Evolutionary conservation across 768 basidiomycete genomes (phyloP), one percentile per base, ranked within the genome.

Genomic region (Mycena albidolilacea): DNA sequence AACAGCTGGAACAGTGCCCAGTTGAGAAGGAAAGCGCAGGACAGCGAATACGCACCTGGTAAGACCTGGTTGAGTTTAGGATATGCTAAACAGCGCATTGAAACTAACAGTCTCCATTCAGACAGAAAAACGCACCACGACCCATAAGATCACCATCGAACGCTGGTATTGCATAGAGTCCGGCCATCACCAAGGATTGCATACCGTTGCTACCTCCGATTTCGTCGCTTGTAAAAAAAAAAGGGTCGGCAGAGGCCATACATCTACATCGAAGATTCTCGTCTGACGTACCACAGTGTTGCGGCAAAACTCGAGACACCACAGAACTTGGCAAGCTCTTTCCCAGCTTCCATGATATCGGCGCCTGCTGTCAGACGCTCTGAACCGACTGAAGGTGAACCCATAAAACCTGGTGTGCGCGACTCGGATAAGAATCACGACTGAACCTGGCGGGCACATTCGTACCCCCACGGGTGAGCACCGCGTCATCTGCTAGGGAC

Each of bases 111-210:
- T 50, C 77, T 63, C 77, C 77, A 75, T 64, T 75, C 80, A 7
- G 80, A 73, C 81, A 81, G 44, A 82, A 75, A 54, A 38, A 69
- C 78, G 17, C 38, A 80, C 82, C 82, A 75, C 87, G 83, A 41
- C 86, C 87, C 86, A 87, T 87, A 52, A 86, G 81, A 78, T 87
- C 85, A 5, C 83, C 86, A 76, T 86, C 84, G 61, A 87, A 78
- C 50, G 83, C 81, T 64, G 85, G 85, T 55, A 87, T 79, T 62
- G 79, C 78, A 57, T 81, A 82, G 61, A 83, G 79, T 78, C 85
- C 87, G 74, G 82, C 75, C 78, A 78, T 81, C 37, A 80, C 72
- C 30, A 83, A 76, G 19, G 81, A 79, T 62, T 81, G 80, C 82
- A 88, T 84, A 43, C 87, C 86, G 67, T 87, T 87, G 57, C 81